Base-by-base conservation (phyloP, 2,329 filamentous ascomycete genomes). In the Dactylella cylindrospora region DNA sequence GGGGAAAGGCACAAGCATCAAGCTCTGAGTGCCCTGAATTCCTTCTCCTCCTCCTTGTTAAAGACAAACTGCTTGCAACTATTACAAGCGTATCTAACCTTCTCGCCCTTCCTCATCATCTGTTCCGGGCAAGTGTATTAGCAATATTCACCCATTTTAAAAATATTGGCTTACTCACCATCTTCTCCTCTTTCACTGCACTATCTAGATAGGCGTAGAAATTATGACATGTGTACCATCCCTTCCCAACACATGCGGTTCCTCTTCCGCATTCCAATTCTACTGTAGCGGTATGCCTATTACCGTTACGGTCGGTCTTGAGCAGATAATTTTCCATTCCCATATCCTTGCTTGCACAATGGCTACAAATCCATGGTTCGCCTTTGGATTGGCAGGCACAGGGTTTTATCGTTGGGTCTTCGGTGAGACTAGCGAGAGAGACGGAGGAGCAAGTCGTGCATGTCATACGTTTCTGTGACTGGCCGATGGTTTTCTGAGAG, bases 211-310 rank as follows among this genome's bases (percentile, higher is more conserved):
- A 61, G 23, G 50, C 50, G 35, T 61, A 61, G 38, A 61, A 61
- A 15, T 61, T 61, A 41, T 61, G 47, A 38, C 55, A 61, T 15
- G 55, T 61, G 20, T 61, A 61, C 55, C 55, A 61, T 3, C 55
- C 55, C 13, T 61, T 61, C 3, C 55, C 55, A 3, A 61, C 28
- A 36, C 55, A 61, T 5, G 43, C 19, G 2, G 41, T 61, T 15
- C 55, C 55, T 29, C 55, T 45, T 9, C 55, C 55, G 17, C 55
- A 61, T 26, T 61, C 55, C 35, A 61, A 41, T 19, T 61, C 55
- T 1, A 61, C 47, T 4, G 47, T 53, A 7, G 47, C 38, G n/a
- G 36, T 38, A 19, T 39, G 32, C 3, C 47, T 49, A 35, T 36
- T 36, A 5, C 55, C 46, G 22, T 10, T 43, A 10, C 46, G 44